phyloP scores from a whole-genome alignment of 495 filamentous ascomycete genomes.

The Coniosporium apollinis region DNA sequence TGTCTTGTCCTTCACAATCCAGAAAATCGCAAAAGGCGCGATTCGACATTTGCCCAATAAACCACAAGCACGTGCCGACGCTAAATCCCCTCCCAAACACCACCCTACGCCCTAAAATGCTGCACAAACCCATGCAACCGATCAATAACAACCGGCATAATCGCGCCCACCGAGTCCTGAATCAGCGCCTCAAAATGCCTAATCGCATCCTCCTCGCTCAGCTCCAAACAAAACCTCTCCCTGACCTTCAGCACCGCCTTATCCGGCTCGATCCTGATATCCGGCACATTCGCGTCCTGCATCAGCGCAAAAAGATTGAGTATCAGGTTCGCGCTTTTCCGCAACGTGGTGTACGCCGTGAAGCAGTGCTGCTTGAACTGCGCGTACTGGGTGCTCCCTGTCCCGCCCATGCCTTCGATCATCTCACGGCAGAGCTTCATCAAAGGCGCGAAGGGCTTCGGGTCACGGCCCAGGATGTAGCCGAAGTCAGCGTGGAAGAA shows the following conservation, averaged over 20 bases:
- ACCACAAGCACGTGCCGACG: too few species aligned
- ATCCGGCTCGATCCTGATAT: constrained; percentile 81
- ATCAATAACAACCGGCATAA: constrained; percentile 89
- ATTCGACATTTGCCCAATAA: too few species aligned
- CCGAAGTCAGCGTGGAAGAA: constrained; percentile 99
- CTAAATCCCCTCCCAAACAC: too few species aligned
- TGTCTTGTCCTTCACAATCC: too few species aligned
- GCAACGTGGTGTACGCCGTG: constrained; percentile 79
- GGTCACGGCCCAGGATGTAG: constrained; percentile 92
- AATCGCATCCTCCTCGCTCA: constrained; percentile 87
- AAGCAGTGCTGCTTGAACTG: constrained; percentile 92
- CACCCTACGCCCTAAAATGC: constrained; percentile 64
- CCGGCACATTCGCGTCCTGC: constrained; percentile 92
- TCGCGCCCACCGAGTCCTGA: constrained; percentile 70
- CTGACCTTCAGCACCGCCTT: constrained; percentile 88
- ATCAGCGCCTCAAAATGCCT: constrained; percentile 74
- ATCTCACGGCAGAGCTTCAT: constrained; percentile 98
- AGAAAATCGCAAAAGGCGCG: too few species aligned
- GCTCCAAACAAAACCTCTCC: constrained; percentile 82
- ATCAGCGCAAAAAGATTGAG: constrained; percentile 92
- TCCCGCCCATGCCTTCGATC: constrained; percentile 95
- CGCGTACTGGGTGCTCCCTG: constrained; percentile 52
- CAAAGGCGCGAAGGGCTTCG: constrained; percentile 88
- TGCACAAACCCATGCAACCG: constrained; percentile 86
- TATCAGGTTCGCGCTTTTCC: constrained; percentile 82